These are phyloP conservation scores for Malbranchea zuffiana DNA, from an alignment of 2,329 filamentous ascomycete species.

Conservation along the genomic window DNA sequence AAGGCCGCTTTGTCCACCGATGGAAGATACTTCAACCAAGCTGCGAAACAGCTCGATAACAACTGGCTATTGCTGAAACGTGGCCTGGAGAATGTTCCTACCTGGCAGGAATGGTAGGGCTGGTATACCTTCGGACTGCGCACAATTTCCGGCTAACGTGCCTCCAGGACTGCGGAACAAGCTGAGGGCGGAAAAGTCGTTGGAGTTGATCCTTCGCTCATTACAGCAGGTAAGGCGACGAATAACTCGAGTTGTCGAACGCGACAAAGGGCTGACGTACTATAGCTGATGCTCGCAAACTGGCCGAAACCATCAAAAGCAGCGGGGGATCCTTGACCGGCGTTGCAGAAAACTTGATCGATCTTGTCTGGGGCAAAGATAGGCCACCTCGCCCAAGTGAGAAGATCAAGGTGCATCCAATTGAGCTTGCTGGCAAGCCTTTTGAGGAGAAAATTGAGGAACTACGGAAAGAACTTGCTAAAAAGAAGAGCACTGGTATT, in stretches of 20 bases:
- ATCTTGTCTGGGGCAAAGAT: constrained; percentile 69
- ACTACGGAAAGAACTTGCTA: constrained; percentile 79
- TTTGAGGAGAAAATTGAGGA: constrained; percentile 75
- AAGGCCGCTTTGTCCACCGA: constrained; percentile 89
- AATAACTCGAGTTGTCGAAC: constrained; percentile 7
- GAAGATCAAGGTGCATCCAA: constrained; percentile 58
- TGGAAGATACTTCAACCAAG: constrained; percentile 96
- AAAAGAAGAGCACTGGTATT: constrained; percentile 78
- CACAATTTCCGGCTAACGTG: constrained; percentile 10
- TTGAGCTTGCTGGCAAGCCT: constrained; percentile 69
- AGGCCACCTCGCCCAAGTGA: constrained; percentile 67
- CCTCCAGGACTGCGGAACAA: constrained; percentile 57
- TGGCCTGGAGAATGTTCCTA: constrained; percentile 83
- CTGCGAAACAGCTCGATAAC: constrained; percentile 72
- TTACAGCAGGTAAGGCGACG: constrained; percentile 51
- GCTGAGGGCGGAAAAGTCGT: constrained; percentile 78
- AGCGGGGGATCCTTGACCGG: constrained; percentile 67
- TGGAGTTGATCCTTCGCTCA: constrained; percentile 78
- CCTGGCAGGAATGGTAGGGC: constrained; percentile 86
- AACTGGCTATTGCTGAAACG: constrained; percentile 93
- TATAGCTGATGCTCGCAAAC: constrained; percentile 55
- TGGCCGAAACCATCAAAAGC: constrained; percentile 76
- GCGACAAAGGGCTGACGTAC: not conserved
- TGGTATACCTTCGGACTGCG: constrained; percentile 10
- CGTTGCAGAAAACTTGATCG: constrained; percentile 74